phyloP scores from a whole-genome alignment of 306 rosid species.

The Acacia crassicarpa region DNA sequence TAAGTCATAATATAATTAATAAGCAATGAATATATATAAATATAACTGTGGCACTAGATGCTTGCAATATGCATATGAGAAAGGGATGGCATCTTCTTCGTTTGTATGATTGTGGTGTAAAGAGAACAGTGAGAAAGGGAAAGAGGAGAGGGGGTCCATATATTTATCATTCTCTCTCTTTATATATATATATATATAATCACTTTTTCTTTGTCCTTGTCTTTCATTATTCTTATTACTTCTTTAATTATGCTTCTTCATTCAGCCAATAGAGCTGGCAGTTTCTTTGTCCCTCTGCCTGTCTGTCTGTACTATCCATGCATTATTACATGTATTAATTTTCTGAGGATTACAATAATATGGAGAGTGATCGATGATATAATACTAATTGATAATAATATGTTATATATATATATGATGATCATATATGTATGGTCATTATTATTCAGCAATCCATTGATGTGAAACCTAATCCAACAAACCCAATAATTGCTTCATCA shows the following conservation, averaged over 20 bases:
- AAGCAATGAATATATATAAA: background rate
- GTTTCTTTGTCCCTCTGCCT: constrained; percentile 7
- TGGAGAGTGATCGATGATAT: background rate
- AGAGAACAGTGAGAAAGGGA: constrained; percentile 16
- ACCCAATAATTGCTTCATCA: constrained; percentile 34
- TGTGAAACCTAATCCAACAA: constrained; percentile 48
- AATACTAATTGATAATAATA: background rate
- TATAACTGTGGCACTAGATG: background rate
- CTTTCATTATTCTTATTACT: constrained; percentile 28
- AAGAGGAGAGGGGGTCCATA: constrained; percentile 32
- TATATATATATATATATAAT: background rate
- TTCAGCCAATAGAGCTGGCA: background rate
- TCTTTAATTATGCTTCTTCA: background rate
- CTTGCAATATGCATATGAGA: background rate
- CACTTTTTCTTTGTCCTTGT: constrained; percentile 41
- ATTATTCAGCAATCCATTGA: constrained; percentile 28
- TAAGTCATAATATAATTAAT: background rate
- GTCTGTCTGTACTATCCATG: background rate
- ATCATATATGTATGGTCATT: constrained; percentile 1
- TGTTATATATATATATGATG: constrained; percentile 1
- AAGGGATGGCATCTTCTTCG: constrained; percentile 25
- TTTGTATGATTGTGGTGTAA: constrained; percentile 13
- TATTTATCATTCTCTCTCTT: background rate
- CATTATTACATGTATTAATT: constrained; percentile 5
- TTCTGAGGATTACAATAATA: background rate